Evolutionary conservation across 441 rosid species (phyloP).

Genomic region (Populus hybrid): DNA sequence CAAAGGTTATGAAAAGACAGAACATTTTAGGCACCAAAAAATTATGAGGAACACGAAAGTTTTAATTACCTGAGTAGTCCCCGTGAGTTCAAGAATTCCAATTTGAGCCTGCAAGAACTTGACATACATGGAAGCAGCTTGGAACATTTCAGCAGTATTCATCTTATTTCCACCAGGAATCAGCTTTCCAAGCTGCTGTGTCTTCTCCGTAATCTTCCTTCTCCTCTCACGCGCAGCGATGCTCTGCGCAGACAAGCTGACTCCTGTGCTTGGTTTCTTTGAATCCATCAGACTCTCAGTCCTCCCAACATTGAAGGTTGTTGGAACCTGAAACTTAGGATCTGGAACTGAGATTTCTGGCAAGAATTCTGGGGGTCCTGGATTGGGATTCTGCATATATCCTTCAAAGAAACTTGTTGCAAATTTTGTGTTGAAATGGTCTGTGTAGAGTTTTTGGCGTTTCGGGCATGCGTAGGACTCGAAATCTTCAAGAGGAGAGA

Average conservation of each 20-base stretch:
- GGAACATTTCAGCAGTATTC: slow-evolving; percentile 90
- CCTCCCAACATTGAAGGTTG: slow-evolving; percentile 8
- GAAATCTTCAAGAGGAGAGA: slow-evolving; percentile 17
- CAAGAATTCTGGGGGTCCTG: slow-evolving; percentile 1
- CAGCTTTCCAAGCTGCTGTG: slow-evolving; percentile 70
- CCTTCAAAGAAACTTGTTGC: slow-evolving; percentile 14
- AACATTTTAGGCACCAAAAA: neutral
- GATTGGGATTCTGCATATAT: slow-evolving; percentile 3
- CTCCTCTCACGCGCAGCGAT: slow-evolving; percentile 73
- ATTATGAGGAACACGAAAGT: neutral
- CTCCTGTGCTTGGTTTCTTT: slow-evolving; percentile 22
- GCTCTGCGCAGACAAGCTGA: slow-evolving; percentile 63
- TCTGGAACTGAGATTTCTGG: slow-evolving; percentile 16
- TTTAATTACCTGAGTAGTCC: slow-evolving; percentile 19
- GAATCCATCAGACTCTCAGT: slow-evolving; percentile 21
- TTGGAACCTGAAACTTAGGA: slow-evolving; percentile 3
- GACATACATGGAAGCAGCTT: slow-evolving; percentile 67
- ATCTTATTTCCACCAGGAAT: slow-evolving; percentile 75
- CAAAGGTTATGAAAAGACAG: neutral
- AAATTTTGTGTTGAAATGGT: slow-evolving; percentile 4
- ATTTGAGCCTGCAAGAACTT: slow-evolving; percentile 69
- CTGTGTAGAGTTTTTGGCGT: slow-evolving; percentile 22
- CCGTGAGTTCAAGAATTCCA: slow-evolving; percentile 38
- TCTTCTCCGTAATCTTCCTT: slow-evolving; percentile 72
- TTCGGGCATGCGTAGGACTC: slow-evolving; percentile 27